Conservation (phyloP, 192 early-diverging fungal species). For the Mortierella claussenii region DNA sequence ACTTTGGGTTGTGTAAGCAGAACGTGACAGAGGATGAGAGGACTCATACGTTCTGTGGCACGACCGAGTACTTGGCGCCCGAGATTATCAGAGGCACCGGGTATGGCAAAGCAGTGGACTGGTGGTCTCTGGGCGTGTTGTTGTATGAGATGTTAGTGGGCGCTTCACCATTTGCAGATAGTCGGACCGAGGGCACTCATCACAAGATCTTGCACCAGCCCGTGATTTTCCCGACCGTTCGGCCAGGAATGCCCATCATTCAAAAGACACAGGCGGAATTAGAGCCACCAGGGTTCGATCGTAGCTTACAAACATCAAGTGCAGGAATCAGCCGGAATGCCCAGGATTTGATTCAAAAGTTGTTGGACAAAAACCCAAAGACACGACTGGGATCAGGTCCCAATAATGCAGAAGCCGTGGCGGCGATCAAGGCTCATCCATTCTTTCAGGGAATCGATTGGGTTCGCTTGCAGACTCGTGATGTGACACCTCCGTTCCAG, state of each 20-base stretch:
- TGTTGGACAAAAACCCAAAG: slow-evolving; percentile 68
- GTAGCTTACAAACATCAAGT: too few relatives aligned
- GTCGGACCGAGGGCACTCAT: slow-evolving; percentile 73
- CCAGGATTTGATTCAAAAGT: slow-evolving; percentile 72
- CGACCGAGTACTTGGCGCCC: slow-evolving; percentile 90
- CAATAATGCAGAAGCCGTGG: slow-evolving; percentile 55
- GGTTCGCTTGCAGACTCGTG: slow-evolving; percentile 66
- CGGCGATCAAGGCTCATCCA: slow-evolving; percentile 79
- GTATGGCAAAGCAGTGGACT: slow-evolving; percentile 80
- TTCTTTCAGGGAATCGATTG: slow-evolving; percentile 78
- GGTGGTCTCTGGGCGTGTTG: slow-evolving; percentile 86
- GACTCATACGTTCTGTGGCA: slow-evolving; percentile 90
- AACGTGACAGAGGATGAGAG: slow-evolving; percentile 60
- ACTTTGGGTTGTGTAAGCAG: slow-evolving; percentile 86
- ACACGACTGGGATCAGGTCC: slow-evolving; percentile 69
- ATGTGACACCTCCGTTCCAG: slow-evolving; percentile 69
- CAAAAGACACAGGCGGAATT: background rate
- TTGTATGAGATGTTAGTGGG: slow-evolving; percentile 80
- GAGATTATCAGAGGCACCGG: slow-evolving; percentile 78
- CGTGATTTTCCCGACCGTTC: slow-evolving; percentile 63
- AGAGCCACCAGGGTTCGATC: background rate
- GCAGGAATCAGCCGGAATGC: slow-evolving; percentile 67
- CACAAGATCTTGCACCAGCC: slow-evolving; percentile 69
- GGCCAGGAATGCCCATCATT: slow-evolving; percentile 6
- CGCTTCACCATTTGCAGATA: slow-evolving; percentile 77